A percentile compares a stretch with the other conserved stretches of the same genome.
Evolutionary conservation across 352 stramenopile genomes (phyloP).

Genomic region (Phytophthora nicotianae): DNA sequence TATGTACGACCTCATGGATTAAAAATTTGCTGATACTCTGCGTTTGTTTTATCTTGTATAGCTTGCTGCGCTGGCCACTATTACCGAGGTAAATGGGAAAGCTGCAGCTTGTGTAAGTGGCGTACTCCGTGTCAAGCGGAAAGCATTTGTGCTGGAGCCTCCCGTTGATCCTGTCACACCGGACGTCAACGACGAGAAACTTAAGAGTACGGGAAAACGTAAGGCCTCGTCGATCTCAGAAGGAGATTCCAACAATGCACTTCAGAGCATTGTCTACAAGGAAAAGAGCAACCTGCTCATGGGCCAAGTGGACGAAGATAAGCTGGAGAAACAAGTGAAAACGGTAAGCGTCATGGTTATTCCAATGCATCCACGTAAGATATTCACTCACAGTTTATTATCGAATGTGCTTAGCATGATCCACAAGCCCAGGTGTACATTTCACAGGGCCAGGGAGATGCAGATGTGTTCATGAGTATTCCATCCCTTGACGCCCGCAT

Average conservation of each 20-base stretch:
- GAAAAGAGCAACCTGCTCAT: constrained; percentile 66
- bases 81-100: constrained; percentile 79
- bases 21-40: background rate
- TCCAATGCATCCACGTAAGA: background rate
- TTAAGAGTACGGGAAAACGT: constrained; percentile 36
- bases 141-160: constrained; percentile 64
- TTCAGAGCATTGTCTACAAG: constrained; percentile 59
- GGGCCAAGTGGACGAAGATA: constrained; percentile 81
- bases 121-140: constrained; percentile 60
- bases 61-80: constrained; percentile 58
- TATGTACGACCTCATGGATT: background rate
- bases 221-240: constrained; percentile 29
- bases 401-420: constrained; percentile 50
- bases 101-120: constrained; percentile 62
- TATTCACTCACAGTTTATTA: constrained; percentile 10
- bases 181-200: constrained; percentile 22
- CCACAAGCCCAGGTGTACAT: constrained; percentile 74
- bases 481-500: constrained; percentile 74
- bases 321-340: constrained; percentile 78
- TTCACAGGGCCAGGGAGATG: constrained; percentile 77
- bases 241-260: constrained; percentile 16
- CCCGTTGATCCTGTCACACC: constrained; percentile 1
- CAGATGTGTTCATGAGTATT: constrained; percentile 85
- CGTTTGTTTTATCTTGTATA: constrained; percentile 20
- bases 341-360: constrained; percentile 38